A percentile compares a stretch with the other conserved stretches of the same genome.
phyloP scores from a whole-genome alignment of 164 flowering plant genomes.

The Vitis cinerea region DNA sequence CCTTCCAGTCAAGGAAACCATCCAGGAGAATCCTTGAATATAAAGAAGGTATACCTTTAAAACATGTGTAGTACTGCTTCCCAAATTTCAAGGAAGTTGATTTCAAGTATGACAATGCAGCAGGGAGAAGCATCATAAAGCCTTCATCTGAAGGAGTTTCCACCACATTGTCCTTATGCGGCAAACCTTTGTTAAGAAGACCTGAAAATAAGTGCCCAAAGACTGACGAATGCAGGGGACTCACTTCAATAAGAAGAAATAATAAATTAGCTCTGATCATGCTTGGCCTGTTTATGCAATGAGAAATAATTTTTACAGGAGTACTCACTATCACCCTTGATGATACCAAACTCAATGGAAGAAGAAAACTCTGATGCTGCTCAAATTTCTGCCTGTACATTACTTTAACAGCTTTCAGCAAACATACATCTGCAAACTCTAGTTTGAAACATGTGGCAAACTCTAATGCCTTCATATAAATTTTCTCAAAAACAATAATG shows the following conservation, averaged over 20 bases:
- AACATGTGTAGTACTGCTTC: slow-evolving; percentile 23
- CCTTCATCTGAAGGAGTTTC: slow-evolving; percentile 48
- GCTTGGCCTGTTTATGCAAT: slow-evolving; percentile 46
- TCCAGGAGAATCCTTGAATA: slow-evolving; percentile 58
- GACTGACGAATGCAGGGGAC: slow-evolving; percentile 60
- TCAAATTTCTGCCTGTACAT: slow-evolving; percentile 23
- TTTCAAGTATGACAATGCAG: slow-evolving; percentile 51
- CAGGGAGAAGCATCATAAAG: slow-evolving; percentile 76
- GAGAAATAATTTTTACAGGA: slow-evolving; percentile 53
- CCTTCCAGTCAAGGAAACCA: slow-evolving; percentile 67
- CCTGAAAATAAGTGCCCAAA: slow-evolving; percentile 53
- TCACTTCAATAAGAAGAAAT: slow-evolving; percentile 51
- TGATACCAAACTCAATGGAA: slow-evolving; percentile 42
- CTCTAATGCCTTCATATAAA: slow-evolving; percentile 43
- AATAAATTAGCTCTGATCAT: slow-evolving; percentile 51
- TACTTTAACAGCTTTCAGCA: slow-evolving; percentile 58
- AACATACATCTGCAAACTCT: slow-evolving; percentile 56
- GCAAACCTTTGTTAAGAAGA: slow-evolving; percentile 23
- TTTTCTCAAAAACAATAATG: slow-evolving; percentile 38
- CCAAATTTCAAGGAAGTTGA: slow-evolving; percentile 37
- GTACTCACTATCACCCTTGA: slow-evolving; percentile 46
- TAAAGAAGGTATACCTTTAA: slow-evolving; percentile 31
- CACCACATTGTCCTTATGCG: slow-evolving; percentile 4
- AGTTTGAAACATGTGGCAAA: slow-evolving; percentile 35
- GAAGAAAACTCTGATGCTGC: slow-evolving; percentile 35